Evolutionary conservation across 495 filamentous ascomycete genomes (phyloP).

Genomic region (Penicillium crystallinum): DNA sequence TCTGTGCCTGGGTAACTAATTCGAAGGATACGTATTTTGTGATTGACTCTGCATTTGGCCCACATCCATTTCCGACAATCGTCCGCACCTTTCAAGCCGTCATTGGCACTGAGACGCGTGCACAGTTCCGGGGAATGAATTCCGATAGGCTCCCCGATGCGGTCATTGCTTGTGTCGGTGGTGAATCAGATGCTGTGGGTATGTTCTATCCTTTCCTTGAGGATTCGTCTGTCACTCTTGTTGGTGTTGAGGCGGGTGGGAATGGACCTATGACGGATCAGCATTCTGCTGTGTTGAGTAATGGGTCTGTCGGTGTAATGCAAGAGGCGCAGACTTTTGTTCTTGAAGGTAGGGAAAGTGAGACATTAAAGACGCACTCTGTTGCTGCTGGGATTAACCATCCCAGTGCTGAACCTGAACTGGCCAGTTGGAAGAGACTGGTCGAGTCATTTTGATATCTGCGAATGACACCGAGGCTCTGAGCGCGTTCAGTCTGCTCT

Average conservation of each 20-base stretch:
- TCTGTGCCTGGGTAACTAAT: conserved; percentile 79
- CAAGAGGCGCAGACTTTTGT: conserved; percentile 92
- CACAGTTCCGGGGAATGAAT: conserved; percentile 66
- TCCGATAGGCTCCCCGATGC: conserved; percentile 76
- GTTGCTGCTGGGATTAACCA: conserved; percentile 92
- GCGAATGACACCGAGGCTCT: conserved; percentile 88
- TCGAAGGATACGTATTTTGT: conserved; percentile 90
- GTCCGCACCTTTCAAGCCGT: conserved; percentile 93
- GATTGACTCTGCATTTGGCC: conserved; percentile 89
- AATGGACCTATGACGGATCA: conserved; percentile 73
- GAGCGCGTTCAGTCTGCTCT: conserved; percentile 70
- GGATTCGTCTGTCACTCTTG: conserved; percentile 72
- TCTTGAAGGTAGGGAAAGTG: conserved; percentile 78
- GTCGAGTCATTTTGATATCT: conserved; percentile 77
- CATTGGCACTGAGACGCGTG: conserved; percentile 85
- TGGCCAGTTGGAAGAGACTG: conserved; percentile 83
- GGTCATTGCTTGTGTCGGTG: conserved; percentile 94
- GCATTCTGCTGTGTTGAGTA: conserved; percentile 77
- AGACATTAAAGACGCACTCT: conserved; percentile 87
- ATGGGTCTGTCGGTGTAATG: conserved; percentile 80
- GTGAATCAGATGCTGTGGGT: conserved; percentile 81
- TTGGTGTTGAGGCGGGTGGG: conserved; percentile 78
- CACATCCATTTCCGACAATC: conserved; percentile 93
- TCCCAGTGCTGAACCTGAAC: conserved; percentile 87
- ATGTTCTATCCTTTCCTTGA: conserved; percentile 95